Conservation (phyloP, 1,284 basidiomycete genomes). For the Polyporus tsugae region DNA sequence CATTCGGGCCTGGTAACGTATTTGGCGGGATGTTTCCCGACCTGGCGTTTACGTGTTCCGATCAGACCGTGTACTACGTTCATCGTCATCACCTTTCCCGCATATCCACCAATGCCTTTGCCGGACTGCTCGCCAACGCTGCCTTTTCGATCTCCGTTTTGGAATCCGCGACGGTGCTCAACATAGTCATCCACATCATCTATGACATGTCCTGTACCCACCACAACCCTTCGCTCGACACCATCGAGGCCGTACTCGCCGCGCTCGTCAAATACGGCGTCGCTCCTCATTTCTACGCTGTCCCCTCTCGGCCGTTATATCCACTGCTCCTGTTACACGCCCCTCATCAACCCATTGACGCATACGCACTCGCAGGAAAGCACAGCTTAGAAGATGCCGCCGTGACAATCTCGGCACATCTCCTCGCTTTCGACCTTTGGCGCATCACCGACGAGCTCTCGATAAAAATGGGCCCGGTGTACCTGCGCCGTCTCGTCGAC, state of each 20-base stretch:
- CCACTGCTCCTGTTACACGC: constrained; percentile 41
- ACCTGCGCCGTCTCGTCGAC: constrained; percentile 47
- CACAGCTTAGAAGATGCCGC: constrained; percentile 45
- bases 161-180: constrained; percentile 41
- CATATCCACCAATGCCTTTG: constrained; percentile 13
- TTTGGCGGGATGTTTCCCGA: background rate
- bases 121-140: background rate
- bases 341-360: constrained; percentile 41
- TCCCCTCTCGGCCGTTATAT: constrained; percentile 36
- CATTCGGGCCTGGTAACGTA: background rate
- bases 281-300: constrained; percentile 27
- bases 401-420: constrained; percentile 43
- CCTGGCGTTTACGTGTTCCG: background rate
- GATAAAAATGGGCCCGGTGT: constrained; percentile 43
- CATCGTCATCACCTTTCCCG: constrained; percentile 3
- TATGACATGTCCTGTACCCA: constrained; percentile 42
- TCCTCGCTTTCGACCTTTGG: constrained; percentile 42
- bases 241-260: constrained; percentile 37
- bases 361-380: constrained; percentile 46
- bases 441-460: constrained; percentile 44
- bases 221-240: constrained; percentile 37
- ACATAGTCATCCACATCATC: constrained; percentile 45
- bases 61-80: constrained; percentile 14
- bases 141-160: background rate
- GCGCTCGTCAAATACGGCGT: constrained; percentile 43